Base-by-base conservation (phyloP, 2,329 filamentous ascomycete species). In the Apiospora malaysiana region DNA sequence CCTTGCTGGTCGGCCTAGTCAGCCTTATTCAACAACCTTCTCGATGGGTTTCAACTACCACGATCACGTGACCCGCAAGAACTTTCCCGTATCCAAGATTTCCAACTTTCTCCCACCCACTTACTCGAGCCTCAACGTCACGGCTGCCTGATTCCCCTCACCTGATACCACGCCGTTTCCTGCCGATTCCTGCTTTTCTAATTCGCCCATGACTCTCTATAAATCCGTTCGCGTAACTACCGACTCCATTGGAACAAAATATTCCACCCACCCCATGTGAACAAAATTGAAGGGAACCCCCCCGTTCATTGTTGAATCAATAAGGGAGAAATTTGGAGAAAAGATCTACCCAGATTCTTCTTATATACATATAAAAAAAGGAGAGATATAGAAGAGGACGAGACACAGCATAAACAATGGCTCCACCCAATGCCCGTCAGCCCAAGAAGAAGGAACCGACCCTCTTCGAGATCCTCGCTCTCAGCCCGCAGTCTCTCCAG, bases 391-490 rank as follows among this genome's bases (percentile, higher is more conserved):
- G 16, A 37, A 21, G 32, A 63, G 32, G 27, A 37, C 18, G 18
- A 37, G 37, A 18, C 16, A 27, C 46, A 21, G 37, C 42, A 32
- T 32, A 4, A 32, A 32, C 32, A 68, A 79, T 80, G 78, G 73
- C 77, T 40, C 77, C 75, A 42, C 32, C 56, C 18, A 47, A 47
- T n/a, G 18, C 45, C 2, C 45, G 45, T 47, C 65, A 43, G 37
- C 42, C 65, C 27, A 68, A 56, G 25, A 68, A 68, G 67, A 78
- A 75, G 66, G 76, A 80, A 73, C 79, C 84, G 74, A 89, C 87
- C 49, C 85, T 90, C 79, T 92, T 92, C 79, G 84, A 89, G 72
- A 84, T 91, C 76, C 87, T 92, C 71, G 84, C 84, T 71, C 82
- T 92, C 72, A 86, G 87, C 16, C 83, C 83, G 23, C 75, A 83